Evolutionary conservation across 768 basidiomycete species (phyloP), one percentile per base, ranked within the genome.

Genomic region (Clavaria fumosa): DNA sequence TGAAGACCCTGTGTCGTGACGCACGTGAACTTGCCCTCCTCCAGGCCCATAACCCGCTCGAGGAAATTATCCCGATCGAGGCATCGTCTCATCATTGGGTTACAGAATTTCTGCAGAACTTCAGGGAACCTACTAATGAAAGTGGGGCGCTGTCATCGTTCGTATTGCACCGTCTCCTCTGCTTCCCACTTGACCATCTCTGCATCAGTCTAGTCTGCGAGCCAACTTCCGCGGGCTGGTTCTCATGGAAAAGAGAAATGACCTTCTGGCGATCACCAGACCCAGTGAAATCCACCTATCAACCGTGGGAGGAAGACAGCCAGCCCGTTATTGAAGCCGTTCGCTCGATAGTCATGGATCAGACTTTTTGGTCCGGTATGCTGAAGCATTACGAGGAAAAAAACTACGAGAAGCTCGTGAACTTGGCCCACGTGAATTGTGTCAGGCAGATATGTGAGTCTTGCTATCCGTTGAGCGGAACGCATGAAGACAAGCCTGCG

Each of bases 371-470:
- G 84, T 63, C 72, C 50, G 61, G 71, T 45, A 42, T 86, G 7
- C 66, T 78, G 3, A 65, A 57, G 4, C 75, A 78, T 49, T 85
- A 78, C 50, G 67, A 79, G 0, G 77, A 85, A 51, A 85, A 91
- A 55, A 86, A 78, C 42, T 66, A 76, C 24, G 70, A 80, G 38
- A 28, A 28, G 26, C 14, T 14, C 9, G 9, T 28, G 74, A 69
- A 1, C 54, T 57, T 3, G 65, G 80, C 84, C 54, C 73, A 83
- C 47, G 67, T 78, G 6, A 75, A 76, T 12, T 70, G 62, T 38
- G 70, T 82, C 19, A 84, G 83, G 53, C 79, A 78, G 1, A 76
- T 83, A 34, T 81, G 81, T 81, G 47, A 49, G 72, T 50, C 9
- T 9, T 19, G 17, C 41, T 7, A 5, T 32, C 32, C 23, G 20